Percentiles rank a stretch among this genome's conserved stretches.
Evolutionary conservation across 2,329 filamentous ascomycete species (phyloP).

Genomic region (Aspergillus calidoustus): DNA sequence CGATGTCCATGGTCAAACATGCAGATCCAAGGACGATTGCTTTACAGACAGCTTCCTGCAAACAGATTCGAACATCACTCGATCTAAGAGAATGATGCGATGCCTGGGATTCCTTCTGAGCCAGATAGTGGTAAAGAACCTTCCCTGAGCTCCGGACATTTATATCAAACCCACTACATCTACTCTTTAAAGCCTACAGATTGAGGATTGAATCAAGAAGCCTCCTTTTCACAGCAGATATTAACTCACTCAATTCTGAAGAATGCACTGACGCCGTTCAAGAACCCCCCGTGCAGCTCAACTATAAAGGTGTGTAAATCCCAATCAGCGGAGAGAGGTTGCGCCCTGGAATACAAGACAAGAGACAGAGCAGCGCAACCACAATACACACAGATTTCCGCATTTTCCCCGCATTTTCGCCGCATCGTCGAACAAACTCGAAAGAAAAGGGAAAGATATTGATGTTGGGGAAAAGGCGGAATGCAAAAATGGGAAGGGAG

Average conservation of each 20-base stretch:
- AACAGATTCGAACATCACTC: no score
- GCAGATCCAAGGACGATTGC: no score
- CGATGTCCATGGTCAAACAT: no score
- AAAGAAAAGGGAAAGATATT: constrained; percentile 6
- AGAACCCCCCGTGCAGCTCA: neutral
- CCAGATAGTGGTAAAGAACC: neutral
- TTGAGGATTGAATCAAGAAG: no score
- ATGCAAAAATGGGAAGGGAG: constrained; percentile 17
- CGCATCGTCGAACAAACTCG: constrained; percentile 8
- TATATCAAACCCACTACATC: neutral
- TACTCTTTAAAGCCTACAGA: neutral
- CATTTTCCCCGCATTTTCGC: neutral
- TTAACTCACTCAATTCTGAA: neutral
- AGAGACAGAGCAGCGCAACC: neutral
- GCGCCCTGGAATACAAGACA: neutral
- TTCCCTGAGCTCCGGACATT: neutral
- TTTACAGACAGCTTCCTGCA: no score
- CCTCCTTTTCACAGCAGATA: neutral
- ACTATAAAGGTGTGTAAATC: neutral
- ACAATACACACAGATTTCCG: constrained; percentile 22
- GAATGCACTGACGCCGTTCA: neutral
- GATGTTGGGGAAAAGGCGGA: constrained; percentile 18
- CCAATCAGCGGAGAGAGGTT: neutral
- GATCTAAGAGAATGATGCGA: neutral
- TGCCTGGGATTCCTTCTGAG: neutral